Evolutionary conservation across 306 rosid species (phyloP), one percentile per base, ranked within the genome.

Genomic region (Malus sylvestris): DNA sequence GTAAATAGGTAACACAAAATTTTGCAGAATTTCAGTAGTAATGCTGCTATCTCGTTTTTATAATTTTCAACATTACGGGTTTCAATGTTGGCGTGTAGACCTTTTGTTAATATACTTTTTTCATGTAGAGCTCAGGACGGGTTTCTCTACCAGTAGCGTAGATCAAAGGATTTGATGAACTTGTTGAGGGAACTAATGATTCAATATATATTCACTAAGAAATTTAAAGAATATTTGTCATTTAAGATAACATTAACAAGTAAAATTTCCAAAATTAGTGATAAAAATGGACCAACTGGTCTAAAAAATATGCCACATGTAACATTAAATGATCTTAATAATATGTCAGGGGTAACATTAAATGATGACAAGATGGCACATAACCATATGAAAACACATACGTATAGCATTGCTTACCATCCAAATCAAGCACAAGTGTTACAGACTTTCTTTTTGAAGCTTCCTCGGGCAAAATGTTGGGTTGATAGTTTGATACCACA

Each of bases 361-460:
- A 76, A 77, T 64, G 45, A 71, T 22, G 42, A 70, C 46, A 46
- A 64, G 74, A 49, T 15, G 16, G 53, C 76, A 64, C 45, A 63
- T 4, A 46, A 74, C 8, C 35, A 10, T 14, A 63, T 64, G 67
- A 59, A 22, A 8, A 64, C 44, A 46, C 10, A 35, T 62, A 53
- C 8, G 33, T 22, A 57, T 33, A 10, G 15, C 61, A 46, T 16
- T 38, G 55, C 86, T 85, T 92, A 95, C 99, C 99, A 85, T 95
- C 99, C 89, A 95, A 87, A 89, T 95, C 99, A 82, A 95, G 99
- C 65, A 88, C 97, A 64, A 95, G 84, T 55, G 97, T 95, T 53
- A 89, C 87, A 69, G 85, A 74, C 80, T 90, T 95, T 81, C 84
- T 80, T 80, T 85, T 88, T 63, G 76, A 77, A 88, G 85, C 70